Conservation (phyloP, 1,139 yeast species). For the Suhomyces anneliseae region DNA sequence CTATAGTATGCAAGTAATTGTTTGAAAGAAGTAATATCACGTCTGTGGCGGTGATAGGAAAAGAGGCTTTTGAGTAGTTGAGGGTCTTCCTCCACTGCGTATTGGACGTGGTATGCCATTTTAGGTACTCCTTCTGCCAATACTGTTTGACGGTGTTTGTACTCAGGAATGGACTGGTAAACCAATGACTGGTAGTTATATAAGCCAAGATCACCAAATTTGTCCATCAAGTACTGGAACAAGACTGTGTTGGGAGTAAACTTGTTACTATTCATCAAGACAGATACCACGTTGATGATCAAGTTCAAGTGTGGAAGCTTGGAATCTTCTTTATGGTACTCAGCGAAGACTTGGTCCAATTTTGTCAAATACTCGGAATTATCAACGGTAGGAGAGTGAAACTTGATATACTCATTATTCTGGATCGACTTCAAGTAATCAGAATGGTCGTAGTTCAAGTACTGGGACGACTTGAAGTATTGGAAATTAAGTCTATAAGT, state of each 20-base stretch:
- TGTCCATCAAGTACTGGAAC: conserved; percentile 27
- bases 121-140: conserved; percentile 18
- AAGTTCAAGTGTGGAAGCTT: conserved; percentile 23
- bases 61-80: conserved; percentile 28
- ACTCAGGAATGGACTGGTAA: conserved; percentile 25
- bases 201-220: conserved; percentile 24
- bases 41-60: conserved; percentile 24
- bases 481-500: conserved; percentile 23
- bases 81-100: conserved; percentile 29
- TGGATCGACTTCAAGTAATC: conserved; percentile 23
- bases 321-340: conserved; percentile 9
- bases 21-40: conserved; percentile 21
- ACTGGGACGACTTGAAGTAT: conserved; percentile 33
- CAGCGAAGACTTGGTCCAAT: conserved; percentile 19
- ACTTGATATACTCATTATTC: conserved; percentile 17
- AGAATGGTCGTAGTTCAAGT: conserved; percentile 31
- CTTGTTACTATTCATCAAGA: conserved; percentile 19
- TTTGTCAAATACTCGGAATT: conserved; percentile 22
- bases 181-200: conserved; percentile 30
- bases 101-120: conserved; percentile 22
- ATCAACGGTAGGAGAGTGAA: conserved; percentile 16
- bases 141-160: conserved; percentile 21
- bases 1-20: conserved; percentile 30
- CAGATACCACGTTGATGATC: conserved; percentile 19
- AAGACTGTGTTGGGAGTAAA: conserved; percentile 26